Conservation (phyloP, 1,284 basidiomycete genomes). For the Ustilago shanxiensis region DNA sequence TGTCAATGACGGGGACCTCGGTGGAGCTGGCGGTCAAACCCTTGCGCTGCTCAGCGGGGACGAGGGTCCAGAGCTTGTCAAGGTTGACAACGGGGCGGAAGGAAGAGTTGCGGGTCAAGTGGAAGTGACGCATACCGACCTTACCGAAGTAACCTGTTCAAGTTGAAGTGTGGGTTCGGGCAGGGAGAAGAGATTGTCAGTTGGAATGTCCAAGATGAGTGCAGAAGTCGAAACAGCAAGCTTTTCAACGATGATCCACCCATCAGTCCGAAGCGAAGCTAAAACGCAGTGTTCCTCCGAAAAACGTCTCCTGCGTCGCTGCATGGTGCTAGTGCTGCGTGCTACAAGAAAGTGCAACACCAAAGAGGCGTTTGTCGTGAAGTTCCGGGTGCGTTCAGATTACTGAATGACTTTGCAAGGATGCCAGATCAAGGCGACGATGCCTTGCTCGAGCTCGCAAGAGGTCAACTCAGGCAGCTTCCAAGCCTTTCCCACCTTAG, state of each 20-base stretch:
- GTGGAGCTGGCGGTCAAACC: constrained; percentile 57
- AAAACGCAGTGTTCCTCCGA: too few relatives aligned
- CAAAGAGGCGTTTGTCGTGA: too few relatives aligned
- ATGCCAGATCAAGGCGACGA: too few relatives aligned
- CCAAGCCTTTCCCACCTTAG: too few relatives aligned
- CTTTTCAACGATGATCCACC: background rate
- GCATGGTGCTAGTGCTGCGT: too few relatives aligned
- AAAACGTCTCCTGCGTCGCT: too few relatives aligned
- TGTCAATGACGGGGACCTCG: constrained; percentile 70
- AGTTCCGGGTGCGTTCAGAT: too few relatives aligned
- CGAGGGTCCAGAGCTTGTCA: constrained; percentile 70
- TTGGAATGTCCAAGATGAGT: background rate
- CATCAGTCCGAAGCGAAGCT: too few relatives aligned
- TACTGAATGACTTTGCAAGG: too few relatives aligned
- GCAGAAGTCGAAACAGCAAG: background rate
- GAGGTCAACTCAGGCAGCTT: too few relatives aligned
- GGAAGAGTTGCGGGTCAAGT: constrained; percentile 88
- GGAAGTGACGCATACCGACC: constrained; percentile 93
- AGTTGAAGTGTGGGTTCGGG: constrained; percentile 26
- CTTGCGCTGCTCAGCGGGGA: constrained; percentile 67
- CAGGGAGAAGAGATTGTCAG: constrained; percentile 12
- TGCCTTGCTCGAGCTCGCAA: too few relatives aligned
- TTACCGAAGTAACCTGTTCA: constrained; percentile 94
- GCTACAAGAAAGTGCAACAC: too few relatives aligned
- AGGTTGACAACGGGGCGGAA: constrained; percentile 94